Conservation (phyloP, 495 filamentous ascomycete species). For the Neurospora sp. region DNA sequence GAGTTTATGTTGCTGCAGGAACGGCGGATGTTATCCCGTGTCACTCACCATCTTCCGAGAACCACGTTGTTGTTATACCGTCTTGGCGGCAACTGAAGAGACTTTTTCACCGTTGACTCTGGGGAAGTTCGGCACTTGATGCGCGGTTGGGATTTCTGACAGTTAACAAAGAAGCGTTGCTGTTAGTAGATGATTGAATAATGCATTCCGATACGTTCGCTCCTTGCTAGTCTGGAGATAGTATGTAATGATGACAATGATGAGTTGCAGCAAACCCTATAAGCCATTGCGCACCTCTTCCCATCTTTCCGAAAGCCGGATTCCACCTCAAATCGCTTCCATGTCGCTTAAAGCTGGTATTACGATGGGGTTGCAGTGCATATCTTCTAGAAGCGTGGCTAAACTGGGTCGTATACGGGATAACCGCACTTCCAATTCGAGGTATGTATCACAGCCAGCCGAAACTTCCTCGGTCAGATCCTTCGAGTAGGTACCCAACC, state of each 20-base stretch:
- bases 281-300: neutral
- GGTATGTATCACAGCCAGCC: neutral
- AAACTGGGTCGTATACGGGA: neutral
- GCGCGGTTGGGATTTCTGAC: too few relatives aligned
- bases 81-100: slow-evolving; percentile 18
- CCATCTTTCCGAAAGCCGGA: neutral
- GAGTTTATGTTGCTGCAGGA: slow-evolving; percentile 15
- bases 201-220: neutral
- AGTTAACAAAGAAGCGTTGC: neutral
- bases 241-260: neutral
- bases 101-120: neutral
- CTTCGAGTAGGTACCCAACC: neutral
- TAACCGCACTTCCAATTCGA: neutral
- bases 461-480: neutral
- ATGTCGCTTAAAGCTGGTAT: neutral
- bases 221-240: neutral
- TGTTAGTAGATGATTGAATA: neutral
- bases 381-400: neutral
- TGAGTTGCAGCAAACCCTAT: neutral
- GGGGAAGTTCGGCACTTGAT: neutral
- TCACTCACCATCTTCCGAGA: neutral
- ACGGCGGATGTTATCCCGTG: slow-evolving; percentile 12
- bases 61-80: slow-evolving; percentile 4
- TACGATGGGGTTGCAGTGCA: neutral
- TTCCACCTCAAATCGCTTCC: neutral